Evolutionary conservation across 768 basidiomycete species (phyloP).

Genomic region (Pleurotus pulmonarius): DNA sequence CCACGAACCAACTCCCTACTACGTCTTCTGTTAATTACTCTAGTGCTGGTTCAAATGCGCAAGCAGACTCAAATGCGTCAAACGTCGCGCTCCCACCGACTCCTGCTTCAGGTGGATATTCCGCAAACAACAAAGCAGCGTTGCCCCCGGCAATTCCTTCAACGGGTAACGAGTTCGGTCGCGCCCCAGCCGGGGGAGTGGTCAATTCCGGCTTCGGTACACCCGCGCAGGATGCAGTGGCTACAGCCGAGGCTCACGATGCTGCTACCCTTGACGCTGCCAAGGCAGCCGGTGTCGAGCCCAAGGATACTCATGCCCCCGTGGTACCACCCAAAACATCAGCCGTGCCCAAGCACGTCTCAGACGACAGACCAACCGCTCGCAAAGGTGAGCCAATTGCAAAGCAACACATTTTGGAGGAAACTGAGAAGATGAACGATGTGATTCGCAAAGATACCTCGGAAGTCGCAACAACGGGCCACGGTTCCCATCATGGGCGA

Average conservation of each 20-base stretch:
- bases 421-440: constrained; percentile 4
- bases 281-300: not conserved
- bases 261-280: not conserved
- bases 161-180: not conserved
- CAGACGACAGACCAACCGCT: not conserved
- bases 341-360: not conserved
- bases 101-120: not conserved
- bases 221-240: not conserved
- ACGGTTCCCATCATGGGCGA: not conserved
- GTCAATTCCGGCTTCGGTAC: not conserved
- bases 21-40: not conserved
- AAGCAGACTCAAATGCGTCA: constrained; percentile 1
- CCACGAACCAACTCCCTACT: not conserved
- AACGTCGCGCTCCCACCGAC: not conserved
- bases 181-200: not conserved
- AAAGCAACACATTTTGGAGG: not conserved
- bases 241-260: not conserved
- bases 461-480: not conserved
- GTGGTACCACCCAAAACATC: not conserved
- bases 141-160: not conserved
- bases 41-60: not conserved
- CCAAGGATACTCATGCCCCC: not conserved
- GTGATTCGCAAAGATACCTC: not conserved
- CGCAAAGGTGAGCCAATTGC: not conserved
- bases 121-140: not conserved